These are phyloP conservation scores for Anethum foeniculum DNA, from an alignment of 140 eudicot species.

Conservation along the genomic window DNA sequence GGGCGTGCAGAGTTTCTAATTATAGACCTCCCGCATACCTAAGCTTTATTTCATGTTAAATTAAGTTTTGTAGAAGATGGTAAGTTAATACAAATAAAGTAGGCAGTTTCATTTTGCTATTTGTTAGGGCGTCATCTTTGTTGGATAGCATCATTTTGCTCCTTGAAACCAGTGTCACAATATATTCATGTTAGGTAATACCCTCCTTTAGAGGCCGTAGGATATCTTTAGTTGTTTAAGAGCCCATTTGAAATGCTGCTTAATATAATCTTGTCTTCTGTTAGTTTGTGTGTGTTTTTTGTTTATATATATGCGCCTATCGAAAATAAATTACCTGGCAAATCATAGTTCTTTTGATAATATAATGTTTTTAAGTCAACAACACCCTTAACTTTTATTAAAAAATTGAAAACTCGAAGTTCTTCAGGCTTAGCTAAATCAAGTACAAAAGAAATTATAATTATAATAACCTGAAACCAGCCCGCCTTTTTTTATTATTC, in stretches of 20 bases:
- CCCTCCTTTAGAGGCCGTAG: not conserved
- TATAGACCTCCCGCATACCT: not conserved
- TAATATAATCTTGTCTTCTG: not conserved
- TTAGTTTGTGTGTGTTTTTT: too few species aligned
- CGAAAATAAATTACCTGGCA: not conserved
- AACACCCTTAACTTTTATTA: not conserved
- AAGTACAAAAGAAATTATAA: not conserved
- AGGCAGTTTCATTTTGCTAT: not conserved
- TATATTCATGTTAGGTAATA: not conserved
- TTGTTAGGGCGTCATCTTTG: not conserved
- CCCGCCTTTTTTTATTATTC: conserved; percentile 42
- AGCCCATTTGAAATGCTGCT: not conserved
- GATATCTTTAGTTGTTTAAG: not conserved
- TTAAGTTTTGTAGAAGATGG: not conserved
- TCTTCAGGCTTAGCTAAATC: not conserved
- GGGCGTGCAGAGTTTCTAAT: not conserved
- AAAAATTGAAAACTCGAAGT: not conserved
- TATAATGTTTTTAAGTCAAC: not conserved
- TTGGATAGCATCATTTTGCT: not conserved
- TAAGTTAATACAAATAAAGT: not conserved
- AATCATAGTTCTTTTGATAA: not conserved
- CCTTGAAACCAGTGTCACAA: not conserved
- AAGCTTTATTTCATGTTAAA: not conserved
- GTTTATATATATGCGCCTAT: not conserved
- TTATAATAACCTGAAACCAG: not conserved